Evolutionary conservation across 2,329 filamentous ascomycete genomes (phyloP), one percentile per base, ranked within the genome.

Genomic region (Pezicula neosporulosa): DNA sequence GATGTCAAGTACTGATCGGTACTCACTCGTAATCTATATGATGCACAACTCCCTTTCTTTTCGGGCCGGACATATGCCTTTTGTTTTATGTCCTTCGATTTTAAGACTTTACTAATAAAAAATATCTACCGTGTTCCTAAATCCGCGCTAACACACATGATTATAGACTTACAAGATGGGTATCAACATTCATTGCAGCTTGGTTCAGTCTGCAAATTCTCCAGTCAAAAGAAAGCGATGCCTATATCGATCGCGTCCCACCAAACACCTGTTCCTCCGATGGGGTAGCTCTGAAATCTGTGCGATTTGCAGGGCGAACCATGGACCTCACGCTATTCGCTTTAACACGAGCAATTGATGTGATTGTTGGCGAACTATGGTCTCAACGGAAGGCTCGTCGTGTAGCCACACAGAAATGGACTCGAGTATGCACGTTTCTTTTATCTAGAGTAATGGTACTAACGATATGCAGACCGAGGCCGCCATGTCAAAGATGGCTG

Each of bases 241-340:
- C 58, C 13, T 68, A 76, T 56, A 69, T 72, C 5, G 72, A 77
- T 44, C 68, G 65, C 12, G 59, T 68, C 3, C 57, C 66, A 60
- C 44, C 65, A 68, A 44, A 63, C 57, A 16, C 37, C 52, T 12
- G 54, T 50, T 10, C 37, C n/a, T 16, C 21, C 13, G 27, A 27
- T 16, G 42, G 42, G 59, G 54, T 58, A 56, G 57, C 13, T 53
- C 64, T 16, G 56, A 64, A 35, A 56, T 55, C n/a, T 55, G 64
- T 60, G 41, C 63, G 62, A 13, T 62, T 68, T 41, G 87, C 85
- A 10, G 90, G 90, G 42, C 82, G 85, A 60, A 93, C 90, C 2
- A 77, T 95, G 54, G 90, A 95, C 65, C 75, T 95, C 30, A 93
- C 89, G 0, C 73, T 95, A n/a, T 93, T 94, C 64, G 82, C 87